Percentiles rank a stretch among this genome's conserved stretches.
Evolutionary conservation across 768 basidiomycete genomes (phyloP).

Genomic region (Lyophyllum semitale): DNA sequence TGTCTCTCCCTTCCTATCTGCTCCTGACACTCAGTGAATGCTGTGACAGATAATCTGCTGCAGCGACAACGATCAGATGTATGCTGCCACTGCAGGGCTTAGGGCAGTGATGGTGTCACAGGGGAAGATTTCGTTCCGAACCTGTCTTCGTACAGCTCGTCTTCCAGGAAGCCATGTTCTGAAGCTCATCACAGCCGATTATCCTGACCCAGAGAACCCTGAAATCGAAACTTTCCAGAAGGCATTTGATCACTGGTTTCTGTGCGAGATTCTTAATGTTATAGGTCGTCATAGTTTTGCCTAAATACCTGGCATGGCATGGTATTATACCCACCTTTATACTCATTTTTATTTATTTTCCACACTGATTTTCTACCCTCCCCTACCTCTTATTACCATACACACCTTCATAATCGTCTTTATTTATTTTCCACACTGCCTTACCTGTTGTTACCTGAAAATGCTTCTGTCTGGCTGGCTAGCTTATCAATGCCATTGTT

Average conservation of each 20-base stretch:
- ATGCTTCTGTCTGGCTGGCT: too few relatives aligned
- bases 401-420: too few relatives aligned
- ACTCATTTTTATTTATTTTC: not conserved
- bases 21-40: not conserved
- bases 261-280: not conserved
- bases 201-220: not conserved
- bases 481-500: too few relatives aligned
- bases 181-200: not conserved
- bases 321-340: not conserved
- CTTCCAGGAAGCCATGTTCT: not conserved
- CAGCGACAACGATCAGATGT: not conserved
- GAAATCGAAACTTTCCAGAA: not conserved
- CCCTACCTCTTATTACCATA: not conserved
- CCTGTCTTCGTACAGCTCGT: not conserved
- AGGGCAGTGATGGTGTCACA: not conserved
- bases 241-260: not conserved
- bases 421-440: not conserved
- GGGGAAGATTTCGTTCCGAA: not conserved
- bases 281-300: not conserved
- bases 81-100: not conserved
- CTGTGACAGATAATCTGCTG: not conserved
- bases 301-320: not conserved
- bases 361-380: too few relatives aligned
- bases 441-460: not conserved
- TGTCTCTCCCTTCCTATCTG: not conserved